Percentiles rank a stretch among this genome's conserved stretches.
phyloP scores from a whole-genome alignment of 306 rosid genomes.

The Gillenia trifoliata region DNA sequence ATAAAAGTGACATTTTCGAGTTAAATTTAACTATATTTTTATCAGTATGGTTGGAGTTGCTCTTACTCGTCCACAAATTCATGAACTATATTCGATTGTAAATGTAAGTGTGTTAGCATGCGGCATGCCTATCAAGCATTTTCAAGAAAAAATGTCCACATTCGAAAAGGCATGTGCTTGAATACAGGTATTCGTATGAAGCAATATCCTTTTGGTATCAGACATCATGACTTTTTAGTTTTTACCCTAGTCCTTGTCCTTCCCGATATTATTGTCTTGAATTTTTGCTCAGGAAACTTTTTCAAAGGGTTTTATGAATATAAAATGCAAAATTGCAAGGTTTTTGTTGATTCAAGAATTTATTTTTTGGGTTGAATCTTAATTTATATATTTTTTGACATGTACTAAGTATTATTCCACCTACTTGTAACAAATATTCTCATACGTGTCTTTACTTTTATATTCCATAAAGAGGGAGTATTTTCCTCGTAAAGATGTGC shows the following conservation, averaged over 20 bases:
- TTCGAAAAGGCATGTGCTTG: background rate
- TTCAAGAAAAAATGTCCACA: background rate
- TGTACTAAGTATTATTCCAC: conserved; percentile 31
- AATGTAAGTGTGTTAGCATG: background rate
- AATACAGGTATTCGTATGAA: background rate
- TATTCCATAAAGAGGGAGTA: background rate
- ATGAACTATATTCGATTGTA: background rate
- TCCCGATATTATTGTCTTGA: background rate
- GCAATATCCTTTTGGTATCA: conserved; percentile 7
- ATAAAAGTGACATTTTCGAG: background rate
- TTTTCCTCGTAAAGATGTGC: conserved; percentile 20
- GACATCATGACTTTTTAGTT: background rate
- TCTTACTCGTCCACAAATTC: background rate
- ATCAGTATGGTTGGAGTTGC: too few relatives aligned
- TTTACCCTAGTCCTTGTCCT: conserved; percentile 1
- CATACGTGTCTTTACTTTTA: conserved; percentile 19
- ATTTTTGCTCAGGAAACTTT: background rate
- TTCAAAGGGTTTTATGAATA: background rate
- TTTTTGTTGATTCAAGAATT: conserved; percentile 2
- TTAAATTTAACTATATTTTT: too few relatives aligned
- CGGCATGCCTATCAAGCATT: background rate
- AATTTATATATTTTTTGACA: conserved; percentile 9
- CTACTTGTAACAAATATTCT: conserved; percentile 32
- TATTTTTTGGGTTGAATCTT: conserved; percentile 5
- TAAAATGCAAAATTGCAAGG: background rate